Conservation (phyloP, 352 stramenopile species). For the Albugo laibachii region DNA sequence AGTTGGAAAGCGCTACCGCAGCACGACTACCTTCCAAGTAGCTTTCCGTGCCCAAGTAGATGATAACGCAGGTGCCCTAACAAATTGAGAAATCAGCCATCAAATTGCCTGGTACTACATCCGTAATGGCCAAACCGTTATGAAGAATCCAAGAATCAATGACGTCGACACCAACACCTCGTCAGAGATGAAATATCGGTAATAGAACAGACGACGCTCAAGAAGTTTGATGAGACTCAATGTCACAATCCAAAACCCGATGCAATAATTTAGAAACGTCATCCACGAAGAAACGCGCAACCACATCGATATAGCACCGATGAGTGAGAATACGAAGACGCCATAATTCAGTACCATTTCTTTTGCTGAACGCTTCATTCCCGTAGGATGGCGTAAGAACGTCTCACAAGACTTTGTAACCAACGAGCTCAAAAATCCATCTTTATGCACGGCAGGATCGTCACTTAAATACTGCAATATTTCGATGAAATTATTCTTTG, state of each 20-base stretch:
- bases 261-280: conserved; percentile 50
- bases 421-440: conserved; percentile 63
- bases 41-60: conserved; percentile 68
- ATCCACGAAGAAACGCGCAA: conserved; percentile 68
- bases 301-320: conserved; percentile 71
- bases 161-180: conserved; percentile 64
- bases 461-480: conserved; percentile 74
- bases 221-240: conserved; percentile 62
- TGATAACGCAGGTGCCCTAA: conserved; percentile 56
- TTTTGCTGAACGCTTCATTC: conserved; percentile 35
- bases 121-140: conserved; percentile 21
- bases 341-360: conserved; percentile 77
- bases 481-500: conserved; percentile 69
- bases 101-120: not conserved
- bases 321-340: conserved; percentile 69
- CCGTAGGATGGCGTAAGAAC: conserved; percentile 37
- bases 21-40: conserved; percentile 75
- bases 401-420: conserved; percentile 63
- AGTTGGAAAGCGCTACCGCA: conserved; percentile 42
- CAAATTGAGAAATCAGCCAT: not conserved
- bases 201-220: conserved; percentile 75
- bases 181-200: conserved; percentile 76
- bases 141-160: conserved; percentile 69
- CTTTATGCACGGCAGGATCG: conserved; percentile 32
- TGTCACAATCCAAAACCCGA: conserved; percentile 40